phyloP scores from a whole-genome alignment of 306 rosid genomes.

The Pueraria montana region DNA sequence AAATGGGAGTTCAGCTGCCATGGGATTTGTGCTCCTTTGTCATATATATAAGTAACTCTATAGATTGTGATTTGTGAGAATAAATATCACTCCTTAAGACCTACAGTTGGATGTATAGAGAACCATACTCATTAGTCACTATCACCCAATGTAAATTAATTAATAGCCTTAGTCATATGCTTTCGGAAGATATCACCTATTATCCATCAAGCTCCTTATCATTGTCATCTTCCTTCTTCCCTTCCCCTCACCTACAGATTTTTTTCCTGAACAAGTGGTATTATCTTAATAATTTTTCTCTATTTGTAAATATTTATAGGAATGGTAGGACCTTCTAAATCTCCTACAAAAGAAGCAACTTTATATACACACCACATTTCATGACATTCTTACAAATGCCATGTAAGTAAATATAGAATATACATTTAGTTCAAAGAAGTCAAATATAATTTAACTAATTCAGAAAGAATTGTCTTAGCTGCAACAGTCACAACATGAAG shows the following conservation, averaged over 20 bases:
- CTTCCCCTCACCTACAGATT: not conserved
- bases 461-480: not conserved
- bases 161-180: not conserved
- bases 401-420: not conserved
- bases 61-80: not conserved
- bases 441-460: not conserved
- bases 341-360: slow-evolving; percentile 20
- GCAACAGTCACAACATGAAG: slow-evolving; percentile 27
- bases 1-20: slow-evolving; percentile 8
- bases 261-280: not conserved
- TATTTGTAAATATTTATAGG: not conserved
- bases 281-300: not conserved
- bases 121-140: not conserved
- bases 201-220: slow-evolving; percentile 2
- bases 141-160: not conserved
- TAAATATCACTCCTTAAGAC: not conserved
- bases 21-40: not conserved
- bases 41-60: not conserved
- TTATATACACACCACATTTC: not conserved
- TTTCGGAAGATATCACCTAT: slow-evolving; percentile 6
- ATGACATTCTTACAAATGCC: not conserved
- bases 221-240: not conserved
- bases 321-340: not conserved
- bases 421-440: not conserved
- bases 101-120: slow-evolving; percentile 6